A percentile compares a stretch with the other conserved stretches of the same genome.
Evolutionary conservation across 257 asterid species (phyloP).

Genomic region (Prunella vulgaris): DNA sequence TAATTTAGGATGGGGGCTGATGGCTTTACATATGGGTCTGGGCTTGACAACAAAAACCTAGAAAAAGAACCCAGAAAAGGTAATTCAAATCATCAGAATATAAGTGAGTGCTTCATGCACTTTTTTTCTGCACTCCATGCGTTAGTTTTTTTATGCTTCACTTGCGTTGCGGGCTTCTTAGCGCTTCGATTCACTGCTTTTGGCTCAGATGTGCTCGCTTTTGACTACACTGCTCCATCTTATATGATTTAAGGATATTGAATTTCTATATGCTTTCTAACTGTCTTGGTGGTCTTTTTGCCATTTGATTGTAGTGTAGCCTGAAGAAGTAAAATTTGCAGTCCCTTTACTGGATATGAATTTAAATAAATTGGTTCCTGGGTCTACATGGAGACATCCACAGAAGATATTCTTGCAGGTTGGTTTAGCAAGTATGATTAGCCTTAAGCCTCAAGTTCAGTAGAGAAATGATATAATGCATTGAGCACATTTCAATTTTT

Average conservation of each 20-base stretch:
- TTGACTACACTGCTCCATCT: background rate
- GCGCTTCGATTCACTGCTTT: background rate
- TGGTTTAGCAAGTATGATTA: conserved; percentile 17
- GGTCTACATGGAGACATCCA: conserved; percentile 73
- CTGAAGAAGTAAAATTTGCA: conserved; percentile 88
- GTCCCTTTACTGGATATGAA: conserved; percentile 83
- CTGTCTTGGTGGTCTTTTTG: conserved; percentile 29
- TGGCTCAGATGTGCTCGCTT: background rate
- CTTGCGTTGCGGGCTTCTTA: background rate
- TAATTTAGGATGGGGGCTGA: background rate
- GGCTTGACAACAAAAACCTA: background rate
- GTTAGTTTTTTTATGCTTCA: background rate
- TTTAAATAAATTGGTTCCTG: conserved; percentile 70
- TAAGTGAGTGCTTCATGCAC: background rate
- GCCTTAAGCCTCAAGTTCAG: conserved; percentile 6
- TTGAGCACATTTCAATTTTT: background rate
- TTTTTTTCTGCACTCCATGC: too few relatives aligned
- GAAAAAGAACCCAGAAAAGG: background rate
- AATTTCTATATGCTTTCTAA: conserved; percentile 25
- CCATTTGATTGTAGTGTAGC: conserved; percentile 59
- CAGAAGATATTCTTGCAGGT: conserved; percentile 94
- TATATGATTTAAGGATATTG: conserved; percentile 11
- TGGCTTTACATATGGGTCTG: background rate
- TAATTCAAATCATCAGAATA: background rate
- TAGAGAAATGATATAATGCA: background rate